Base-by-base conservation (phyloP, 345 rosid species). In the Camelina neglecta region DNA sequence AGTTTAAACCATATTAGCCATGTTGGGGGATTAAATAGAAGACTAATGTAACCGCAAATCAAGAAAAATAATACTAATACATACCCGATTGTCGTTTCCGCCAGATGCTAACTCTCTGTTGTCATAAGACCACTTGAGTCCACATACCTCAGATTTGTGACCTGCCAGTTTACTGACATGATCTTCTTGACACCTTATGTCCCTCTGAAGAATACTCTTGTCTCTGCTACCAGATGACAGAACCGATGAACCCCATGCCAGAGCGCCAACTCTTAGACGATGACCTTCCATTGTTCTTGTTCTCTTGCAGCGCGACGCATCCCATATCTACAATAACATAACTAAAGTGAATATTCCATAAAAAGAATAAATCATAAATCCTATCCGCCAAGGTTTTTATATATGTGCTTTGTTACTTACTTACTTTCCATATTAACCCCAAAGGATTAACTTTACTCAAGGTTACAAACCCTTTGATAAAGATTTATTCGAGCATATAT, bases 121-220 rank as follows among this genome's bases (percentile, higher is more conserved):
- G 79, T 95, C 99, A 79, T 87, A 89, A 56, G 99, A 95, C 99
- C 99, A 95, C 80, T 89, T 95, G 78, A 95, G 81, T 65, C 99
- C 97, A 75, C 99, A 95, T 47, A 95, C 99, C 90, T 95, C 98
- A 44, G 99, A 92, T 73, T 89, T 92, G 84, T 95, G 99, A 63
- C 98, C 97, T 50, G 93, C 79, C 33, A 92, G 89, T 83, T 89
- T 95, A 84, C 97, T 89, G 68, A 87, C 90, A 79, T 83, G 90
- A 79, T 92, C 97, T 71, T 92, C 99, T 65, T 81, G 88, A 60
- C 88, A 75, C 45, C 93, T 85, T 76, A 90, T 86, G 76, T 95
- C 99, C 62, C 98, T 83, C 73, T 89, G 99, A 77, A 89, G 90
- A 76, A 95, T 89, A 74, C 86, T 89, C 86, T 95, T 95, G 80